Base-by-base conservation (phyloP, 2,329 filamentous ascomycete species). In the Calonectria naviculata region DNA sequence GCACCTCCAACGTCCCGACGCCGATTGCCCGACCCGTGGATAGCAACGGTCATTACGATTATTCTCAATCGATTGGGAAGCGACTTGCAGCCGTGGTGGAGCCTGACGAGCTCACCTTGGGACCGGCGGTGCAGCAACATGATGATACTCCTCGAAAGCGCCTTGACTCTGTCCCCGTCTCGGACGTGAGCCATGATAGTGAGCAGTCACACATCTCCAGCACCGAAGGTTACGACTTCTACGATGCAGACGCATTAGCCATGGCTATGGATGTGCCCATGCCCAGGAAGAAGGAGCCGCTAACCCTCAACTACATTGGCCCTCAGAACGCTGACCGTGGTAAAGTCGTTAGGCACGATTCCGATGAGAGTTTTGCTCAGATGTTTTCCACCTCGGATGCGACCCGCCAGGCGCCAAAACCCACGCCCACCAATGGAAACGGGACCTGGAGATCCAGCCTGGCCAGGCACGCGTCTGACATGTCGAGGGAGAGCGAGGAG, bases 201-300 rank as follows among this genome's bases (percentile, higher is more conserved):
- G 85, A 84, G 49, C 74, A 76, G 44, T 85, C 86, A 7, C 85
- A 87, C 26, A 74, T 82, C n/a, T 88, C 87, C 15, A 88, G 84
- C 76, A 89, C 87, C 1, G 90, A 92, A 73, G 90, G 90, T 0
- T 92, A 92, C 75, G 90, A 92, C 79, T 92, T 92, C 76, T 92
- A 92, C 77, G 91, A 90, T 75, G 83, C 90, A 31, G 89, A 90
- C n/a, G 87, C 84, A 31, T 80, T 88, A 67, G 82, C 83, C 60
- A 83, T 83, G 52, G 88, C 87, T 8, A 88, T 91, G 56, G 88
- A 91, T 71, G 87, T 90, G 61, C 88, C 86, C 10, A 75, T 79
- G 10, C 78, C 85, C 7, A 84, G 80, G 65, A 84, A 82, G 73
- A 83, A 83, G 65, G 70, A 84, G 82, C 64, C 84, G 80, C 15